These are phyloP conservation scores for Monilinia fructigena DNA, from an alignment of 2,329 filamentous ascomycete species.

Conservation along the genomic window DNA sequence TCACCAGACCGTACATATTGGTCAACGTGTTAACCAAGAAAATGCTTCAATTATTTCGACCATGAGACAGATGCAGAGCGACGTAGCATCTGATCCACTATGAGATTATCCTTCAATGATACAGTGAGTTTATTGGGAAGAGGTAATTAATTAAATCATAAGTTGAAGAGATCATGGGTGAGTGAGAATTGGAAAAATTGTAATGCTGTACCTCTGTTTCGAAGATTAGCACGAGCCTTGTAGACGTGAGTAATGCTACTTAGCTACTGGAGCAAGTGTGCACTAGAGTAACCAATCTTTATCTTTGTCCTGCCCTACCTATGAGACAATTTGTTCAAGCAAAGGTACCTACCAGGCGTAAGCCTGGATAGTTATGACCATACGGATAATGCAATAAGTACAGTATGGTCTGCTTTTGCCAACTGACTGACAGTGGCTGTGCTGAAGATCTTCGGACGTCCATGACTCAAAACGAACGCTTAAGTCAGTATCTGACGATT, in stretches of 20 bases:
- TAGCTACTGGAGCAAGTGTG: neutral
- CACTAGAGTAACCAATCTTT: neutral
- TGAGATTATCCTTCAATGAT: slow-evolving; percentile 3
- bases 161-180: slow-evolving; percentile 4
- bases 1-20: slow-evolving; percentile 18
- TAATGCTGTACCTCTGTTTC: slow-evolving; percentile 5
- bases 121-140: neutral
- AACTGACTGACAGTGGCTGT: slow-evolving; percentile 21
- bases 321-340: neutral
- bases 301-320: slow-evolving; percentile 2
- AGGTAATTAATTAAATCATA: neutral
- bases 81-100: slow-evolving; percentile 9
- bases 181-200: neutral
- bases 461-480: neutral
- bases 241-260: slow-evolving; percentile 15
- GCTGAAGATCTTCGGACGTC: slow-evolving; percentile 6
- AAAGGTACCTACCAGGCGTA: neutral
- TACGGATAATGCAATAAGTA: neutral
- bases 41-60: slow-evolving; percentile 1
- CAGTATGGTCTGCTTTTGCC: neutral
- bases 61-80: slow-evolving; percentile 8
- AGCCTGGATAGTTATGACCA: neutral
- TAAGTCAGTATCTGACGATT: neutral
- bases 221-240: slow-evolving; percentile 21
- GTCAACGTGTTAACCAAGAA: neutral